A percentile compares a stretch with the other conserved stretches of the same genome.
Evolutionary conservation across 2,329 filamentous ascomycete species (phyloP).

Genomic region (Clarireedia paspali): DNA sequence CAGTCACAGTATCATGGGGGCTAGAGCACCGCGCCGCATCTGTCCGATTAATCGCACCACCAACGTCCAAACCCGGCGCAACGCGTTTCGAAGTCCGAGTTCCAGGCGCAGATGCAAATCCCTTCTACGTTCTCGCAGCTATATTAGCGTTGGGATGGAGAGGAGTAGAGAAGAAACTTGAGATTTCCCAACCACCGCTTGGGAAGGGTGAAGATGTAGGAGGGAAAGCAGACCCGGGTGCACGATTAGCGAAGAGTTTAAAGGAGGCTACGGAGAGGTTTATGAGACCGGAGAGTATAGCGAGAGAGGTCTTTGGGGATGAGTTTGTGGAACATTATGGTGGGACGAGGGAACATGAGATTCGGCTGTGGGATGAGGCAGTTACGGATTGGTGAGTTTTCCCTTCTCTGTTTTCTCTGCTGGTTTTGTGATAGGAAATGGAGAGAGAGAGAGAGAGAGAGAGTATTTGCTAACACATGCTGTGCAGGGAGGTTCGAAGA

Average conservation of each 20-base stretch:
- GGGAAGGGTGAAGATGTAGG: constrained; percentile 81
- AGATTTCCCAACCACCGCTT: constrained; percentile 73
- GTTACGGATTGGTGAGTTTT: constrained; percentile 81
- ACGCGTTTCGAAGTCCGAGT: constrained; percentile 92
- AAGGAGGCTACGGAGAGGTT: constrained; percentile 80
- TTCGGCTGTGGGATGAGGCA: constrained; percentile 86
- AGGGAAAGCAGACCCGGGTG: constrained; percentile 60
- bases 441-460: not conserved
- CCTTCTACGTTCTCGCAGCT: constrained; percentile 77
- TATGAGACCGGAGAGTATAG: constrained; percentile 69
- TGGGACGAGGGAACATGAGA: constrained; percentile 86
- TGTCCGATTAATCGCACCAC: constrained; percentile 81
- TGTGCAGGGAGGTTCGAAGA: constrained; percentile 61
- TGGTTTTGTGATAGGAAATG: not conserved
- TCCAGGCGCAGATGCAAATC: constrained; percentile 88
- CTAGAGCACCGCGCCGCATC: constrained; percentile 90
- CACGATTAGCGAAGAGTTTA: constrained; percentile 73
- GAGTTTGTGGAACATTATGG: constrained; percentile 94
- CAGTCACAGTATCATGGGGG: constrained; percentile 95
- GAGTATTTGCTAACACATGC: constrained; percentile 12
- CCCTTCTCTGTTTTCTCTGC: not conserved
- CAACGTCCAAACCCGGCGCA: constrained; percentile 73
- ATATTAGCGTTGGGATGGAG: constrained; percentile 85
- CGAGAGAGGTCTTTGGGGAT: constrained; percentile 89
- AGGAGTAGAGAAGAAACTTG: constrained; percentile 85